Base-by-base conservation (phyloP, 331 rosid species). In the Saraca asoca region DNA sequence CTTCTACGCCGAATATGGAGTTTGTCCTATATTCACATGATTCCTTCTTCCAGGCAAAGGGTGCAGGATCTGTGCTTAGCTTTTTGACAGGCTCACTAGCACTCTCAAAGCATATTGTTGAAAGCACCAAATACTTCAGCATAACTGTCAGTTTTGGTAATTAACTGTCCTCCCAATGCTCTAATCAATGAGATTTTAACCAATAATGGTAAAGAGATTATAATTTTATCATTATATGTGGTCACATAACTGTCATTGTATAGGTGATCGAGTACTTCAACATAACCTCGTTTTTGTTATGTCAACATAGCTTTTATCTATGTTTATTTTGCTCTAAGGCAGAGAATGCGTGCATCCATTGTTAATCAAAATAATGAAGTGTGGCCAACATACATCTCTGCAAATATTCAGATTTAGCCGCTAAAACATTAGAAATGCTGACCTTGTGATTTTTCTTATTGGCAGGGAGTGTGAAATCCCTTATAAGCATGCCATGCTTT, bases 11-110 rank as follows among this genome's bases (percentile, higher is more conserved):
- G 31, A 6, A 24, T 16, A 24, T 18, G 12, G 17, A 29, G 62
- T 61, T 13, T 49, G 59, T 64, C 62, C 54, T 18, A 43, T 44
- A 24, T 68, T 75, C 66, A 77, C 51, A 2, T 10, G 57, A 20
- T 46, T 24, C 35, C 64, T 56, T 68, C n/a, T 58, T 73, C 38
- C 83, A 93, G 98, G 96, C 96, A 61, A 85, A 85, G 72, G 98
- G 95, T 73, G 95, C 98, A 41, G 97, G 97, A 52, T 82, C 96
- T 66, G 98, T 93, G 68, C 76, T 90, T 77, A 93, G 98, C 83
- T 90, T 93, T 81, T 72, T 85, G 80, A 93, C 97, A 9, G 96
- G 97, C 55, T 87, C 95, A 44, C 37, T 78, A 68, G 81, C 91
- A 34, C 86, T 93, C 68, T 93, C 97, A 61, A 93, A 81, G 91